Base-by-base conservation (phyloP, 129 eudicot genomes). In the Pittosporum tobira region DNA sequence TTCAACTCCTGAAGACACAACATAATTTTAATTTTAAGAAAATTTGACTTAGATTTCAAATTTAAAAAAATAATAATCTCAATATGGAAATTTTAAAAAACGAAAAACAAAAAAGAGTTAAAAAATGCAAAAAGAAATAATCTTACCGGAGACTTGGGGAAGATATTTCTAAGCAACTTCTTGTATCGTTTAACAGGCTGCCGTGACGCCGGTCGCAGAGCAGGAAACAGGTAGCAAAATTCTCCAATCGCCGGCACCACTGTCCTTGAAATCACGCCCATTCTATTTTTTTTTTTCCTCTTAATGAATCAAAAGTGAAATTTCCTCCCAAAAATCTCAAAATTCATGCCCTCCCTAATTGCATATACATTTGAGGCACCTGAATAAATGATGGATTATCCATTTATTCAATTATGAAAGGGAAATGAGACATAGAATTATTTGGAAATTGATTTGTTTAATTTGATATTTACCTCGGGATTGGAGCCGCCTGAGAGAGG, bases 141-240 rank as follows among this genome's bases (percentile, higher is more conserved):
- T 11, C 86, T 55, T 16, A 86, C 95, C 84, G 74, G 81, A 46
- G 75, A 70, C 24, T 49, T 67, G 62, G 95, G 90, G 48, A 76
- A 86, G 44, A 79, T 86, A 47, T 86, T 91, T 2, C 84, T 71
- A 21, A 86, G 70, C 51, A 86, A 70, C 74, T 76, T 76, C 79
- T 79, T 82, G 76, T 86, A 82, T 29, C 95, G 73, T 73, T 82
- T 86, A 43, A 86, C 75, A 13, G 95, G 95, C 60, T 86, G 95
- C 37, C 95, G 72, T 36, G 95, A 86, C 74, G 91, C 62, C 31
- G 95, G 81, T 24, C 95, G 78, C 73, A 86, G 62, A 21, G 78
- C 84, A 19, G 95, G 95, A 59, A 84, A 86, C 59, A 77, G 82
- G 65, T 72, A 72, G 50, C 95, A 86, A 18, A 86, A 74, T 28